A percentile compares a stretch with the other conserved stretches of the same genome.
These are phyloP conservation scores for Ensete glaucum DNA, from an alignment of 176 grass and related monocot species.

Conservation along the genomic window DNA sequence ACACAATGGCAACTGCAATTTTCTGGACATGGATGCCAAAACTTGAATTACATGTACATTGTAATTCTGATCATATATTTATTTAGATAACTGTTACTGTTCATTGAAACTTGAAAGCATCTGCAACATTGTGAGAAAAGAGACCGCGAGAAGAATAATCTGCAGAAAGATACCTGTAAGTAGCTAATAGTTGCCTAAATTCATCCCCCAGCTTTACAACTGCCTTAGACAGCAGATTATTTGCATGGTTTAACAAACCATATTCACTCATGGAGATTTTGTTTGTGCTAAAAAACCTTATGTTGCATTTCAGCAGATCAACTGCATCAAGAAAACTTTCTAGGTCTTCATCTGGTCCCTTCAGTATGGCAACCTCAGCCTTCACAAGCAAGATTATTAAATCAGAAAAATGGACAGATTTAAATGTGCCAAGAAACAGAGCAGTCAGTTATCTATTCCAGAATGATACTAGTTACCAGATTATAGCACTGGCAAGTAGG, in stretches of 20 bases:
- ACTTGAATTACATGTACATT: neutral
- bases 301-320: slow-evolving; percentile 59
- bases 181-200: slow-evolving; percentile 61
- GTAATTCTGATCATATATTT: neutral
- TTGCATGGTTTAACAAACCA: slow-evolving; percentile 58
- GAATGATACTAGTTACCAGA: neutral
- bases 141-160: neutral
- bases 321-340: slow-evolving; percentile 78
- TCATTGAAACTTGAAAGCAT: too few relatives aligned
- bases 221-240: slow-evolving; percentile 61
- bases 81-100: neutral
- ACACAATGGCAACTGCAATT: neutral
- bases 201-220: slow-evolving; percentile 74
- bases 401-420: neutral
- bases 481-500: neutral
- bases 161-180: slow-evolving; percentile 41
- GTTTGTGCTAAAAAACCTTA: slow-evolving; percentile 53
- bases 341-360: slow-evolving; percentile 84
- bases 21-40: too few relatives aligned
- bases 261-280: slow-evolving; percentile 72
- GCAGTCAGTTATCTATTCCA: neutral
- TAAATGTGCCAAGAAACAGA: neutral
- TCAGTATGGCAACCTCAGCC: slow-evolving; percentile 70
- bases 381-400: slow-evolving; percentile 11
- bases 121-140: too few relatives aligned